A percentile compares a stretch with the other conserved stretches of the same genome.
Evolutionary conservation across 2,329 filamentous ascomycete species (phyloP).

Genomic region (Thermothelomyces thermophilus): DNA sequence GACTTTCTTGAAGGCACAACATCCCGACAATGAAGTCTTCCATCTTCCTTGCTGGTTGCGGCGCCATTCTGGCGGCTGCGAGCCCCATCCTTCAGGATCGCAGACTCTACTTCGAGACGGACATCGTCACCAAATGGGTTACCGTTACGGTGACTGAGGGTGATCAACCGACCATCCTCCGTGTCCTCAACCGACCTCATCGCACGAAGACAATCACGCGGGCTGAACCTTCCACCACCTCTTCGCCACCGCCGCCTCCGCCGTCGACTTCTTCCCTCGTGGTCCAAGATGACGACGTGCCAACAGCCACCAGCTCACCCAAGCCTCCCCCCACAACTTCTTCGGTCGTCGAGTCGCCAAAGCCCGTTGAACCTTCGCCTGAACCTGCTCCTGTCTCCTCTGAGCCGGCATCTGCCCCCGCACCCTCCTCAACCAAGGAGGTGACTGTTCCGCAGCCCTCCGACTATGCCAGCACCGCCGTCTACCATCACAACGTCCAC

Average conservation of each 20-base stretch:
- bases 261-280: conserved; percentile 9
- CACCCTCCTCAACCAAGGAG: conserved; percentile 8
- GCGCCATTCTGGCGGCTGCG: conserved; percentile 41
- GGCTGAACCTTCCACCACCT: conserved; percentile 17
- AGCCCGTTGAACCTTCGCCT: conserved; percentile 10
- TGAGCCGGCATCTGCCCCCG: not conserved
- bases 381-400: not conserved
- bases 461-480: conserved; percentile 34
- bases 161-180: conserved; percentile 16
- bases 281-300: conserved; percentile 6
- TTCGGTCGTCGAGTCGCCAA: conserved; percentile 13
- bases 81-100: conserved; percentile 33
- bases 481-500: conserved; percentile 80
- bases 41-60: conserved; percentile 38
- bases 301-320: conserved; percentile 3
- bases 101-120: conserved; percentile 36
- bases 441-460: conserved; percentile 18
- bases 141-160: conserved; percentile 36
- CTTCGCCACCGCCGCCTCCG: conserved; percentile 13
- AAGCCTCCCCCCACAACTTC: not conserved
- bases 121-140: conserved; percentile 39
- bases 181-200: conserved; percentile 9
- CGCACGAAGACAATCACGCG: conserved; percentile 14
- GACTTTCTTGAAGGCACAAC: not conserved
- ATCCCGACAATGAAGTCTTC: conserved; percentile 45